Conservation (phyloP, 1,284 basidiomycete genomes). For the Cystobasidium pallidum region DNA sequence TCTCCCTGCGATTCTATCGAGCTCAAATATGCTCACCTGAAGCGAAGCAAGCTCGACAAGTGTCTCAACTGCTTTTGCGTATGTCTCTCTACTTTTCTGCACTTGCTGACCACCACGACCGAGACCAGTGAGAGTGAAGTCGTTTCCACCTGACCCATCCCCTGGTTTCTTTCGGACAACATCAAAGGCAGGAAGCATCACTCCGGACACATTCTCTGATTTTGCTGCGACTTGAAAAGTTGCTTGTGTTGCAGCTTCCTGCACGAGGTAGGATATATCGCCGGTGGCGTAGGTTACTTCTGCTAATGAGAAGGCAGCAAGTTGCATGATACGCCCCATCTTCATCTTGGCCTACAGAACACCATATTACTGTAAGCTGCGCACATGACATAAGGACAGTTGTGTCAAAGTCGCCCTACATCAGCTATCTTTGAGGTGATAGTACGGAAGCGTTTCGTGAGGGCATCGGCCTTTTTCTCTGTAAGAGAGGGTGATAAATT, state of each 20-base stretch:
- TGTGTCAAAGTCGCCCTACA: slow-evolving; percentile 60
- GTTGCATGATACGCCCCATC: slow-evolving; percentile 98
- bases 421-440: slow-evolving; percentile 70
- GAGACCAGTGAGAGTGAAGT: slow-evolving; percentile 97
- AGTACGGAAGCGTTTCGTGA: slow-evolving; percentile 53
- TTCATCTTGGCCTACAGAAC: slow-evolving; percentile 83
- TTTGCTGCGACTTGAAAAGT: slow-evolving; percentile 90
- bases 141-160: slow-evolving; percentile 73
- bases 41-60: slow-evolving; percentile 95
- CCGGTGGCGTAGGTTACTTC: slow-evolving; percentile 98
- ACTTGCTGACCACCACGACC: slow-evolving; percentile 97
- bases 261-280: slow-evolving; percentile 93
- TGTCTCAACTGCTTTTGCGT: slow-evolving; percentile 95
- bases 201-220: slow-evolving; percentile 98
- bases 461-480: slow-evolving; percentile 64
- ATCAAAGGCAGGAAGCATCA: slow-evolving; percentile 94
- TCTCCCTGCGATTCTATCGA: neutral
- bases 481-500: neutral
- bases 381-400: neutral
- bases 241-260: slow-evolving; percentile 70
- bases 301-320: slow-evolving; percentile 96
- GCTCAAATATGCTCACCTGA: slow-evolving; percentile 56
- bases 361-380: neutral
- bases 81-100: slow-evolving; percentile 88
- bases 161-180: slow-evolving; percentile 68